Conservation (phyloP, 768 basidiomycete genomes). For the Serpula lacrymans region DNA sequence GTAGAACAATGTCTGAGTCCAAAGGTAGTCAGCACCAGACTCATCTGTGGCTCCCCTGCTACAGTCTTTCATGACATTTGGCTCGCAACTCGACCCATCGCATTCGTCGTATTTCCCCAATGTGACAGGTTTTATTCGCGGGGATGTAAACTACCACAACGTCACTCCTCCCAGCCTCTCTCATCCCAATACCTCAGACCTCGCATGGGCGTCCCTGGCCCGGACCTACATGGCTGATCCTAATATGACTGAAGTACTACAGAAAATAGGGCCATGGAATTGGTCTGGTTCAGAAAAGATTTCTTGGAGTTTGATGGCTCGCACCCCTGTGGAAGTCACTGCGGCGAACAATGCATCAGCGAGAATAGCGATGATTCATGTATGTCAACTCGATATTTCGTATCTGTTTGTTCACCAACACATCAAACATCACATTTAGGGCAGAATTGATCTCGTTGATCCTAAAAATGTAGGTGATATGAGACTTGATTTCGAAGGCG, state of each 20-base stretch:
- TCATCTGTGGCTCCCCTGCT: conserved; percentile 44
- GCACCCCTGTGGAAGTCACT: conserved; percentile 36
- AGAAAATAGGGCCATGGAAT: conserved; percentile 59
- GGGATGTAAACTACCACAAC: conserved; percentile 58
- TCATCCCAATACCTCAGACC: conserved; percentile 21
- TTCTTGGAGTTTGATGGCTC: conserved; percentile 65
- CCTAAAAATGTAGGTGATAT: conserved; percentile 51
- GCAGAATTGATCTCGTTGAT: conserved; percentile 67
- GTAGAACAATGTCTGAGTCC: conserved; percentile 6
- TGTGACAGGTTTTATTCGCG: conserved; percentile 76
- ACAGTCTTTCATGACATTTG: conserved; percentile 44
- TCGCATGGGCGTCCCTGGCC: conserved; percentile 51
- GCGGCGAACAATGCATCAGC: conserved; percentile 40
- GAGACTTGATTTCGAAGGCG: conserved; percentile 69
- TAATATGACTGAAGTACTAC: conserved; percentile 48
- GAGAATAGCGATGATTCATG: conserved; percentile 60
- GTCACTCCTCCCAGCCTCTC: conserved; percentile 49
- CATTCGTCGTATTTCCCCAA: conserved; percentile 66
- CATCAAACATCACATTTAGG: conserved; percentile 39
- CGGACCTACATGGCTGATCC: conserved; percentile 45
- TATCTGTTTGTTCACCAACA: conserved; percentile 6
- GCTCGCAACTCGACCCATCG: conserved; percentile 40
- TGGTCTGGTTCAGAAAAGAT: conserved; percentile 65
- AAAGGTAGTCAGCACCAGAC: conserved; percentile 54
- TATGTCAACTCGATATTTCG: conserved; percentile 32